Evolutionary conservation across 345 rosid species (phyloP).

Genomic region (Rhodamnia rubescens): DNA sequence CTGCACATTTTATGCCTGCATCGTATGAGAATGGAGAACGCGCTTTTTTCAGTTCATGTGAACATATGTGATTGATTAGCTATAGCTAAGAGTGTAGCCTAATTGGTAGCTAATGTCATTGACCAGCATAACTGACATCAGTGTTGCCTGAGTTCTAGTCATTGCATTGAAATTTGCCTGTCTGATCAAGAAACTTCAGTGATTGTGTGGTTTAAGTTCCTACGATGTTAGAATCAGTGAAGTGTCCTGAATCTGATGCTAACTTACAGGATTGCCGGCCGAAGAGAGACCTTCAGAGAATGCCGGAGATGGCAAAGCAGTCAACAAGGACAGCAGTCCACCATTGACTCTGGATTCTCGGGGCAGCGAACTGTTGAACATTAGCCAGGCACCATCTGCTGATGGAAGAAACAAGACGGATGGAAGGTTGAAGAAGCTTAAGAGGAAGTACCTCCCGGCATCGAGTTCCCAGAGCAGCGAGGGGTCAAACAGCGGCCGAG

Average conservation of each 20-base stretch:
- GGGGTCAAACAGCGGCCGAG: not conserved
- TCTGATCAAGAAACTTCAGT: not conserved
- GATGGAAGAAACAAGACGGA: constrained; percentile 7
- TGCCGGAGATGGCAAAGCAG: not conserved
- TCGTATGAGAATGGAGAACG: not conserved
- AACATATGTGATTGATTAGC: not conserved
- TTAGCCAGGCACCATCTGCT: not conserved
- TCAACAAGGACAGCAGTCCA: not conserved
- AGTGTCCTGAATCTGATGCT: not conserved
- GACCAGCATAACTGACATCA: not conserved
- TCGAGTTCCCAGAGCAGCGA: not conserved
- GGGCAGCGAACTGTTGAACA: not conserved
- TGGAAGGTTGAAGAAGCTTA: constrained; percentile 12
- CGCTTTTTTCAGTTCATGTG: not conserved
- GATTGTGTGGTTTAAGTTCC: not conserved
- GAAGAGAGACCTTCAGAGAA: not conserved
- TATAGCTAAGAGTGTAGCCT: not conserved
- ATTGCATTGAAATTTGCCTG: not conserved
- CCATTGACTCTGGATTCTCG: not conserved
- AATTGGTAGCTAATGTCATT: not conserved
- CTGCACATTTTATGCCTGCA: not conserved
- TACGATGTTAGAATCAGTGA: not conserved
- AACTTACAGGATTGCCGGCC: not conserved
- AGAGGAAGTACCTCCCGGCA: not conserved
- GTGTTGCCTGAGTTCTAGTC: not conserved